Percentiles rank a stretch among this genome's conserved stretches.
Evolutionary conservation across 768 basidiomycete genomes (phyloP).

Genomic region (Lentinula boryana): DNA sequence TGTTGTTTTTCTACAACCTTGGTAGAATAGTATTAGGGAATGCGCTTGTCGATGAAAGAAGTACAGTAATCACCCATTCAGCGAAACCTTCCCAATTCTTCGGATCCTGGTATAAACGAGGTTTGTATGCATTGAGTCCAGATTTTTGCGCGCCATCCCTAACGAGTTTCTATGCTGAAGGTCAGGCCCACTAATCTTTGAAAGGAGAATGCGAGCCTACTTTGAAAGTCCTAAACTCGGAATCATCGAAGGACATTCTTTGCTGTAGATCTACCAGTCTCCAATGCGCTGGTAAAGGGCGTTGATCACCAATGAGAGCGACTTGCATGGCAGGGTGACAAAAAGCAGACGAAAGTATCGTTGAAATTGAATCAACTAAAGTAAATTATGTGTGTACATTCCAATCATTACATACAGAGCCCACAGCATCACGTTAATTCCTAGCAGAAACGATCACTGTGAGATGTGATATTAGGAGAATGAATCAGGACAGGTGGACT

Average conservation of each 20-base stretch:
- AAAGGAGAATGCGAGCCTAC: neutral
- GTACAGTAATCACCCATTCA: neutral
- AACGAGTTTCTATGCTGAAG: neutral
- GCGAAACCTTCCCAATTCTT: neutral
- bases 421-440: neutral
- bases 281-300: neutral
- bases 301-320: neutral
- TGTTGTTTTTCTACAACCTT: neutral
- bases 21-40: neutral
- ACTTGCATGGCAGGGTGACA: neutral
- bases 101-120: neutral
- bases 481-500: neutral
- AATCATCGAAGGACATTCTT: neutral
- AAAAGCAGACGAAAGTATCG: neutral
- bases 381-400: neutral
- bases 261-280: neutral
- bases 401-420: neutral
- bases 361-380: neutral
- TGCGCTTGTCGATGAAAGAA: neutral
- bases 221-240: neutral
- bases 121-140: neutral
- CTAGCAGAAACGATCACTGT: slow-evolving; percentile 48
- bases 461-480: neutral
- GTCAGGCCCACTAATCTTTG: too few species aligned
- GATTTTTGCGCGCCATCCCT: neutral